Evolutionary conservation across 495 filamentous ascomycete genomes (phyloP), one percentile per base, ranked within the genome.

Genomic region (Wilcoxina mikolae): DNA sequence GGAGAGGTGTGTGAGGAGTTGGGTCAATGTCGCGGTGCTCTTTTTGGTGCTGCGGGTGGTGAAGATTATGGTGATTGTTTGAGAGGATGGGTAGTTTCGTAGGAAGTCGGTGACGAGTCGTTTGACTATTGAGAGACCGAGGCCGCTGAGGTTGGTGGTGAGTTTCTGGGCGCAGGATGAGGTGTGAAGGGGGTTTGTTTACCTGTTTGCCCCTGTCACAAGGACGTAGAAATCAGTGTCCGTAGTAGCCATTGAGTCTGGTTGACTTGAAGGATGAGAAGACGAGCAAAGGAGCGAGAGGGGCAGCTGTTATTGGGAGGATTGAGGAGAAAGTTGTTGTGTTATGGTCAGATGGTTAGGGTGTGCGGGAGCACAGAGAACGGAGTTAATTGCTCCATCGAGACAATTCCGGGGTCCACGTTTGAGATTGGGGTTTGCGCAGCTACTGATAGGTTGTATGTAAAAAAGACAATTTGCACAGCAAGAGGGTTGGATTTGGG

Each of bases 51-150:
- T 73, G 46, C 82, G 80, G n/a, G 83, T 84, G 3, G 81, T 82
- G 28, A 79, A 69, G 60, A 87, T 79, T 27, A 86, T 69, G 60
- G 79, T 68, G 35, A 86, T 73, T 60, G 77, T 78, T n/a, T 51
- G 82, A 43, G 39, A 58, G 54, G 74, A 73, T 23, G 82, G 76
- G 52, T 78, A 79, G 10, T 77, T 77, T 47, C 67, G 68, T 53
- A 94, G 76, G 76, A 94, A 96, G 65, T 95, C 88, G 71, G 94
- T 82, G 56, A 90, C 88, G 17, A 96, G 75, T 55, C 93, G 88
- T 56, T 80, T 77, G 61, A 85, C 86, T 53, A 85, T 91, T 47
- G 83, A 80, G 60, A 87, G 86, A 35, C 91, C 91, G 54, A 98
- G 81, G 45, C 91, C 91, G 68, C 93, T 95, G 68, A 49, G 5